phyloP scores from a whole-genome alignment of 2,329 filamentous ascomycete species.

The Fusarium buharicum region DNA sequence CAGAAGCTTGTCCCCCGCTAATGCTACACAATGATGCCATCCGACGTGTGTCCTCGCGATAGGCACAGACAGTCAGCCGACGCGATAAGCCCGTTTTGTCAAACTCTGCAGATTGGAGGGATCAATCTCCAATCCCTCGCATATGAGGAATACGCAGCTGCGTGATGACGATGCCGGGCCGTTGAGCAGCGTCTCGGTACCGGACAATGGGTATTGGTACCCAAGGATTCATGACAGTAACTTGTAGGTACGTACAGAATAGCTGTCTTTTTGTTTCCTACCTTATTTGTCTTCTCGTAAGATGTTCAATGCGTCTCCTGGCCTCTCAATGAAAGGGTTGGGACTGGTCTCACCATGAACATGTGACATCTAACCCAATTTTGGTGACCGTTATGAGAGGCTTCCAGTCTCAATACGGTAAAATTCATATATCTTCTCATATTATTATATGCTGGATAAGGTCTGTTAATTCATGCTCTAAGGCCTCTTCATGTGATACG shows the following conservation, averaged over 20 bases:
- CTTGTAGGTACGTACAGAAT: conserved; percentile 22
- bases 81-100: conserved; percentile 19
- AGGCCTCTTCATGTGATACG: conserved; percentile 10
- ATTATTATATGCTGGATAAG: too few relatives aligned
- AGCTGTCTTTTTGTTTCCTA: conserved; percentile 9
- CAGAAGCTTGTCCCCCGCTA: conserved; percentile 2
- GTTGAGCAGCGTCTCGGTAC: conserved; percentile 35
- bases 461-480: not conserved
- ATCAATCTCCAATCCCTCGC: conserved; percentile 12
- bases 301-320: not conserved
- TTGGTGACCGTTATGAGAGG: too few relatives aligned
- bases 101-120: conserved; percentile 23
- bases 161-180: conserved; percentile 39
- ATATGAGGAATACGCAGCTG: conserved; percentile 24
- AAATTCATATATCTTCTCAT: too few relatives aligned
- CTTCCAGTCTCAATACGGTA: too few relatives aligned
- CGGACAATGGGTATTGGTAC: conserved; percentile 39
- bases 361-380: too few relatives aligned
- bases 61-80: conserved; percentile 18
- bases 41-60: conserved; percentile 33
- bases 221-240: conserved; percentile 21
- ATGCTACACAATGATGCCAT: conserved; percentile 39
- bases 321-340: too few relatives aligned
- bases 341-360: too few relatives aligned
- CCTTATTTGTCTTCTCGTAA: not conserved